Conservation (phyloP, 1,284 basidiomycete genomes). For the Ustilago esculenta region DNA sequence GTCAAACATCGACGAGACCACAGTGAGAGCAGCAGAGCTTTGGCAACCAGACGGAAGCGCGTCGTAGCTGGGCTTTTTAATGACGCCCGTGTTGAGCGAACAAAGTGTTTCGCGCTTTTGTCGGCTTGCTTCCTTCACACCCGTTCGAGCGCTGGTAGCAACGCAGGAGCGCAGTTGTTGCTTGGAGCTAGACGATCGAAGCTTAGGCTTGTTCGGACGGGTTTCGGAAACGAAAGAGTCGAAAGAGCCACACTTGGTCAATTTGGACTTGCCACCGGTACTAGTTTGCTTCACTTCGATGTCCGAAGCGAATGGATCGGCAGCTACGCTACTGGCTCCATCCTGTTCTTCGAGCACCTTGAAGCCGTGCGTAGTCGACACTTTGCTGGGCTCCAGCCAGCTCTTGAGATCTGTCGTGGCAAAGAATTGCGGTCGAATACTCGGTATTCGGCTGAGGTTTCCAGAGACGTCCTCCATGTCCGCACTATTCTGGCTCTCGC, state of each 20-base stretch:
- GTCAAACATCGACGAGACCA: slow-evolving; percentile 40
- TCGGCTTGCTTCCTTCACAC: slow-evolving; percentile 10
- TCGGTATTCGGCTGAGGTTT: slow-evolving; percentile 47
- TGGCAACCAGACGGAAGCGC: slow-evolving; percentile 22
- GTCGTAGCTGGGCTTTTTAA: slow-evolving; percentile 8
- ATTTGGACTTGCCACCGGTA: not conserved
- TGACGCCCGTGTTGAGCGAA: slow-evolving; percentile 1
- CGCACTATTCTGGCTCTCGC: not conserved
- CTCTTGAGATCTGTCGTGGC: slow-evolving; percentile 56
- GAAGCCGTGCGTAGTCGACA: slow-evolving; percentile 36
- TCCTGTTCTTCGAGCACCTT: slow-evolving; percentile 29
- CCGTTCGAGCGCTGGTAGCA: not conserved
- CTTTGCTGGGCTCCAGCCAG: slow-evolving; percentile 49
- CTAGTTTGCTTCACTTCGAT: slow-evolving; percentile 7
- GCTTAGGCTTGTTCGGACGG: slow-evolving; percentile 11
- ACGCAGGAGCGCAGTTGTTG: slow-evolving; percentile 6
- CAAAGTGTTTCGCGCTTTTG: slow-evolving; percentile 22
- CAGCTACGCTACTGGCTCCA: slow-evolving; percentile 9
- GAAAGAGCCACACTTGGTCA: slow-evolving; percentile 6
- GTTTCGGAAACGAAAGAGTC: slow-evolving; percentile 8
- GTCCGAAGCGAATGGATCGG: slow-evolving; percentile 33
- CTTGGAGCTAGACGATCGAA: slow-evolving; percentile 29
- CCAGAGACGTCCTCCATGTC: not conserved
- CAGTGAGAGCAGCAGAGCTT: slow-evolving; percentile 30
- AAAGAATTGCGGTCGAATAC: slow-evolving; percentile 58